Evolutionary conservation across 495 filamentous ascomycete genomes (phyloP).

Genomic region (Neurospora sp.): DNA sequence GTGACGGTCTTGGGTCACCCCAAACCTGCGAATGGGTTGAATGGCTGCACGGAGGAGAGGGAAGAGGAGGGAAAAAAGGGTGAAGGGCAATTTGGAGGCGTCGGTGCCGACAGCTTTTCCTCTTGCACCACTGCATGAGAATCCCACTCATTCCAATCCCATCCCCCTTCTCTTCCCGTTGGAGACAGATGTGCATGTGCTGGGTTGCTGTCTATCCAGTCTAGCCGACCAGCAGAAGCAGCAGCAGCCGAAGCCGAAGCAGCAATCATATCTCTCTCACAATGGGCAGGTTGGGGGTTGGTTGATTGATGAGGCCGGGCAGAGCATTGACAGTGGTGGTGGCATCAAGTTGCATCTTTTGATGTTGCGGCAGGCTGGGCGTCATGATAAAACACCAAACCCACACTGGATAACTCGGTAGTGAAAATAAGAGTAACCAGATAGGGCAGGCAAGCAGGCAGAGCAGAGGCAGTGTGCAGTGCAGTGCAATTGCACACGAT

Average conservation of each 20-base stretch:
- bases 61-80: not conserved
- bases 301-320: not conserved
- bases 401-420: not conserved
- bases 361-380: not conserved
- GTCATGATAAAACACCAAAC: not conserved
- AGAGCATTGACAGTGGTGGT: not conserved
- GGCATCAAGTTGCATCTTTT: not conserved
- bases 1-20: not conserved
- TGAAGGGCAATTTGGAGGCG: not conserved
- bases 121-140: not conserved
- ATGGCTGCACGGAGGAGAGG: not conserved
- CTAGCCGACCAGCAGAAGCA: not conserved
- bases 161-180: not conserved
- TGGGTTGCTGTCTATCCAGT: not conserved
- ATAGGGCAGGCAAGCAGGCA: not conserved
- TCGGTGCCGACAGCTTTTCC: not conserved
- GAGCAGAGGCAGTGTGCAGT: not conserved
- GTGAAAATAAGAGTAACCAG: not conserved
- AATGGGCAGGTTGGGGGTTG: not conserved
- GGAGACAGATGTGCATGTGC: not conserved
- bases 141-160: not conserved
- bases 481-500: not conserved
- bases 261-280: not conserved
- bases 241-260: not conserved
- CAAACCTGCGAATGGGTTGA: not conserved